Base-by-base conservation (phyloP, 441 rosid species). In the Syzygium syzygioides region DNA sequence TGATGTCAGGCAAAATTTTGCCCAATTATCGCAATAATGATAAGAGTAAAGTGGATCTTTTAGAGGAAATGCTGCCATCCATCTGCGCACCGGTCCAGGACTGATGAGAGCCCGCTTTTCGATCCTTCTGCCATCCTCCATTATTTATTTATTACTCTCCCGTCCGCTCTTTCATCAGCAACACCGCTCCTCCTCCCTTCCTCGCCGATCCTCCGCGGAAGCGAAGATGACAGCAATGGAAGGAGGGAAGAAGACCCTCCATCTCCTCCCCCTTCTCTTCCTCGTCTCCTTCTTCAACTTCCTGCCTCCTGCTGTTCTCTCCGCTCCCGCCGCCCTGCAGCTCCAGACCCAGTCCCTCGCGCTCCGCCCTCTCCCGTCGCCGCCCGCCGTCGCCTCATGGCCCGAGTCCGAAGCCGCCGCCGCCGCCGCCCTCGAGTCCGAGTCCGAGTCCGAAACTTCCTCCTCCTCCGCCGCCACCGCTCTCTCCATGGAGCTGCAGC, bases 401-500 rank as follows among this genome's bases (percentile, higher is more conserved):
- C 89, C 92, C 25, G 94, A 93, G 3, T 87, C 92, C 86, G 93
- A 92, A 37, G 55, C 88, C 56, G 87, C 91, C 41, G 76, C 25
- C 26, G 12, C 48, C 50, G 76, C 23, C 85, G 18, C 92, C 92
- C 9, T 45, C 23, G 94, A 93, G 3, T 64, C 93, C 87, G 93
- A 91, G 45, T 56, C 88, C 50, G 88, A 91, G 45, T 56, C 88
- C 50, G 88, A 88, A 15, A 79, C 91, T 34, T 14, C 83, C 3
- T 9, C 83, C 3, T 9, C 91, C 30, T 19, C 6, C 34, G 25
- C 54, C 87, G 55, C 91, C 12, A 88, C 90, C 48, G 34, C 91
- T 34, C 90, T 95, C 85, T 91, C 96, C 62, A 80, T 95, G 1
- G 92, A 93, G 85, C 83, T 96, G 17, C 93, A 94, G 55, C 99